Evolutionary conservation across 1,139 yeast species (phyloP), one percentile per base, ranked within the genome.

Genomic region (Diutina rugosa): DNA sequence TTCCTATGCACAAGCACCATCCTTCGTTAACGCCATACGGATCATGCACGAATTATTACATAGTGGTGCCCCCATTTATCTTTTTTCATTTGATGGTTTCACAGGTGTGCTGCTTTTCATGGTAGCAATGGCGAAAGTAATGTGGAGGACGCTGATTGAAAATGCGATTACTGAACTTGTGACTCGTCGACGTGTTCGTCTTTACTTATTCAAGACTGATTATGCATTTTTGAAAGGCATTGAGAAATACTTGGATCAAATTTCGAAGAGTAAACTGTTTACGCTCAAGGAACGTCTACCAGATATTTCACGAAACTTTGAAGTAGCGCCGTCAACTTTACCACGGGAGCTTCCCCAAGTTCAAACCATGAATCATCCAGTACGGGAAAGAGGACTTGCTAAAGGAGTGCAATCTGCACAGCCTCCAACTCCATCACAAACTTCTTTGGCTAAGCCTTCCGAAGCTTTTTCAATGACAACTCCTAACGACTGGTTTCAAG

Each of bases 21-120:
- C 53, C n/a, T 49, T 49, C 9, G 32, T 49, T 6, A 49, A 49
- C 28, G 32, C 53, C 44, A n/a, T 49, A 6, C 7, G 14, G 8
- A 32, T 49, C 28, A 30, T 49, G 28, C 4, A 28, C 16, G 26
- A 28, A n/a, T n/a, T 49, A 26, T 14, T 49, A 3, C 26, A 30
- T 3, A 18, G n/a, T 6, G 32, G 32, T 9, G 28, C 28, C 5
- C 53, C 14, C 44, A 65, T 72, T 2, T 72, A 73, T 56, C 62
- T 73, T 5, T 73, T 71, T 57, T 71, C 71, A 2, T 70, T 68
- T 59, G 79, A 74, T 60, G 78, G 79, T 0, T 74, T 72, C 59
- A 73, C 79, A 14, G 77, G 77, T 1, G 64, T 71, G 46, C 68
- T 76, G 5, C 59, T 73, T 44, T 61, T 74, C 48, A 47, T 46